phyloP scores from a whole-genome alignment of 108 stramenopile species.

The Skeletonema menzelii region DNA sequence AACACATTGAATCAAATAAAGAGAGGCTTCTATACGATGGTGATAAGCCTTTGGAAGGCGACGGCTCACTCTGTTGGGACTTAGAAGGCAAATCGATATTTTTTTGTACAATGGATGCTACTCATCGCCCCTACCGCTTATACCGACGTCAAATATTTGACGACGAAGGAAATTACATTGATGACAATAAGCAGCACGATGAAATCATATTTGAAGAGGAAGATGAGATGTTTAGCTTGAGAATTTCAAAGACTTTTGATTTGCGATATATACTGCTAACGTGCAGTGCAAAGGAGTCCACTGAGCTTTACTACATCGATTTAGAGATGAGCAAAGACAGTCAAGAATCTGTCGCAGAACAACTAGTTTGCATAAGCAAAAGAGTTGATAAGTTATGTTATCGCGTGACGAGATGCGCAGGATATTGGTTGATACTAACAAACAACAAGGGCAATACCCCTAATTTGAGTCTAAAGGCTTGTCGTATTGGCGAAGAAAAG shows the following conservation, averaged over 20 bases:
- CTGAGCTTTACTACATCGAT: conserved; percentile 76
- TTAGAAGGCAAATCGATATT: conserved; percentile 71
- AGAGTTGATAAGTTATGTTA: conserved; percentile 67
- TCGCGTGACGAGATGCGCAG: conserved; percentile 59
- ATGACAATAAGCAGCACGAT: conserved; percentile 35
- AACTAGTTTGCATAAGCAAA: conserved; percentile 66
- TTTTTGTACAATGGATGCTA: conserved; percentile 86
- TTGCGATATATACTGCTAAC: conserved; percentile 59
- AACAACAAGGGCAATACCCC: conserved; percentile 66
- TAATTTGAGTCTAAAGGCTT: conserved; percentile 75
- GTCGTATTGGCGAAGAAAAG: conserved; percentile 47
- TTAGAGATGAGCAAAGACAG: conserved; percentile 1
- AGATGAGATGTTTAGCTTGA: conserved; percentile 65
- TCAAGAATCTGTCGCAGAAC: not conserved
- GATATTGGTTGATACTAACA: conserved; percentile 67
- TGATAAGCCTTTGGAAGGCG: conserved; percentile 46
- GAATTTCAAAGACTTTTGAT: conserved; percentile 63
- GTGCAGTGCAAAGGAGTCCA: conserved; percentile 76
- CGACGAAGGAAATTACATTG: conserved; percentile 20
- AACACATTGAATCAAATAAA: conserved; percentile 70
- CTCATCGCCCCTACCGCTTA: conserved; percentile 75
- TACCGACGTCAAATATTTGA: conserved; percentile 46
- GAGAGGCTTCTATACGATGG: conserved; percentile 53
- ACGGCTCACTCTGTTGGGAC: conserved; percentile 81
- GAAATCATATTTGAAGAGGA: conserved; percentile 81